Conservation (phyloP, 352 stramenopile genomes). For the Phytophthora vignae region DNA sequence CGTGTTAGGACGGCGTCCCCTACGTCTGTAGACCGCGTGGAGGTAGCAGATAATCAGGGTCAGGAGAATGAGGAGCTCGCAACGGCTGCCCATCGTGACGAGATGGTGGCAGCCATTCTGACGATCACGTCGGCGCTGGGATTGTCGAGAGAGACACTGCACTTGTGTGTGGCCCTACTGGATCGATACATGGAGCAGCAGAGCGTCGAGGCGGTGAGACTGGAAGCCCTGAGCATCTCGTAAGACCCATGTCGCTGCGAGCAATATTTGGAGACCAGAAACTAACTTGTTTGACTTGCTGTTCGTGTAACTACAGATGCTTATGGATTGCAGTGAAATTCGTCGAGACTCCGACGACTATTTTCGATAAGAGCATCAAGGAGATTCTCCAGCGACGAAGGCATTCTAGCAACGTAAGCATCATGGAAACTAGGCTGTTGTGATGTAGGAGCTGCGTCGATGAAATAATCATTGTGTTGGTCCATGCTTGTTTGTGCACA, state of each 20-base stretch:
- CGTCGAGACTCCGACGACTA: slow-evolving; percentile 65
- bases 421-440: not conserved
- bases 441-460: no score
- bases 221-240: slow-evolving; percentile 72
- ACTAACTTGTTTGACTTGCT: slow-evolving; percentile 1
- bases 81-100: slow-evolving; percentile 56
- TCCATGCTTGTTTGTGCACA: slow-evolving; percentile 14
- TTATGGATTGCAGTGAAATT: slow-evolving; percentile 84
- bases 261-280: not conserved
- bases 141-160: slow-evolving; percentile 64
- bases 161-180: slow-evolving; percentile 64
- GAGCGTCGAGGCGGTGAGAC: slow-evolving; percentile 27
- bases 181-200: slow-evolving; percentile 54
- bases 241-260: slow-evolving; percentile 30
- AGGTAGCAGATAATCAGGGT: slow-evolving; percentile 10
- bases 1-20: slow-evolving; percentile 35
- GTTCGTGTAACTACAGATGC: slow-evolving; percentile 39
- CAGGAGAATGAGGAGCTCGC: slow-evolving; percentile 27
- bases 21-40: slow-evolving; percentile 27
- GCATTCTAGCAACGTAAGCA: slow-evolving; percentile 68
- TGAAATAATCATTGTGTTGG: slow-evolving; percentile 9
- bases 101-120: slow-evolving; percentile 70
- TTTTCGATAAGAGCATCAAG: slow-evolving; percentile 66
- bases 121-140: slow-evolving; percentile 72
- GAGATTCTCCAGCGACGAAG: slow-evolving; percentile 64